Evolutionary conservation across 495 filamentous ascomycete genomes (phyloP), one percentile per base, ranked within the genome.

Genomic region (Halenospora varia): DNA sequence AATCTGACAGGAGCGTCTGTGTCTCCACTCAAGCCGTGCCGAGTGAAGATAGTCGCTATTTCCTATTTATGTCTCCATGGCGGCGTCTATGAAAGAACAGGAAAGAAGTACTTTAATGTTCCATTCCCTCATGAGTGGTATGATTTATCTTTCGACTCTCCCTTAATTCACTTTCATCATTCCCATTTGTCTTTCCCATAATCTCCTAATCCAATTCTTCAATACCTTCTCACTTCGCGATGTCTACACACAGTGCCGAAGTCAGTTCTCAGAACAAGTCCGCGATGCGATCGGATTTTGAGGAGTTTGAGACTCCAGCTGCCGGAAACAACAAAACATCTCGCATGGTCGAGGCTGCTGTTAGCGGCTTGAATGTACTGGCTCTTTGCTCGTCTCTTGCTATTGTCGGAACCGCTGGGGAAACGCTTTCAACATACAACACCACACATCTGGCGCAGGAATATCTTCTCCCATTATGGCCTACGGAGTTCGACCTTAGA

Each of bases 391-490:
- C 76, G 62, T 73, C 73, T 52, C 56, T 82, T 48, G 73, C 72
- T 17, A 69, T 80, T 51, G 68, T 83, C 23, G 77, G 73, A 22
- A 71, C 77, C 4, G 70, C 78, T 3, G 76, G 59, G 62, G 73
- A 83, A 62, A 73, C 73, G 0, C 63, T 81, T 52, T 59, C 68
- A 20, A 73, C 76, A 22, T 82, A 80, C 68, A 65, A 81, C 58
- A 60, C 61, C 23, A 83, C 80, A n/a, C 70, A 74, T 49, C 55
- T 79, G 15, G 52, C 57, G 26, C 26, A 53, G 2, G 70, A 72
- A 22, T 78, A 71, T 53, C 62, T 72, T 46, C 63, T 80, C 20
- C 59, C 76, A 6, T 64, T 83, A 44, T 83, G 80, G 80, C 79
- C 80, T 0, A 67, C 68, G 11, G 61, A 75, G 10, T 79, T 82